Evolutionary conservation across 2,329 filamentous ascomycete species (phyloP).

Genomic region (Lasiodiplodia hormozganensis): DNA sequence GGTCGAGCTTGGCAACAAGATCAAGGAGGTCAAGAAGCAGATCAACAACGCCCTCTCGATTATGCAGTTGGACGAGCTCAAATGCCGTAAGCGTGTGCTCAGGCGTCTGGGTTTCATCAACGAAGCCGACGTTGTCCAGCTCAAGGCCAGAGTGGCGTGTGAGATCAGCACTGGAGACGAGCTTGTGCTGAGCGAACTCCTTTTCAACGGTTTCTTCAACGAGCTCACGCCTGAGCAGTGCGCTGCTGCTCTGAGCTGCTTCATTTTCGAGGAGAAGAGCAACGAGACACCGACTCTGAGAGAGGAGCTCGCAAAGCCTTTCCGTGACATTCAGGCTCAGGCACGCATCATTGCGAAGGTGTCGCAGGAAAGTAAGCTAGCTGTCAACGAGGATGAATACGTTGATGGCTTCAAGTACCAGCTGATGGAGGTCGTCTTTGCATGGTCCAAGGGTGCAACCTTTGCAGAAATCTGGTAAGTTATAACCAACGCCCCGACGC

Average conservation of each 20-base stretch:
- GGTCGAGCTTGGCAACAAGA: constrained; percentile 75
- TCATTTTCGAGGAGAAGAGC: constrained; percentile 97
- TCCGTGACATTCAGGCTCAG: constrained; percentile 83
- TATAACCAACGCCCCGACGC: neutral
- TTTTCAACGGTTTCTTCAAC: constrained; percentile 99
- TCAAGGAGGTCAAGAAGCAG: constrained; percentile 87
- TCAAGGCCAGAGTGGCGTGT: constrained; percentile 96
- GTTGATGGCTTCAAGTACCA: constrained; percentile 88
- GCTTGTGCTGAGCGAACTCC: constrained; percentile 86
- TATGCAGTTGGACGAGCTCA: constrained; percentile 93
- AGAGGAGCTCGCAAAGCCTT: constrained; percentile 86
- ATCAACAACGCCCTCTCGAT: constrained; percentile 86
- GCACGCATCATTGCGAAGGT: constrained; percentile 91
- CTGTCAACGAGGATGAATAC: constrained; percentile 95
- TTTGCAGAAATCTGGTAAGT: constrained; percentile 96
- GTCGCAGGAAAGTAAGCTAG: constrained; percentile 90
- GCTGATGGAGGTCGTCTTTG: constrained; percentile 94
- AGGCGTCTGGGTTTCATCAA: constrained; percentile 95
- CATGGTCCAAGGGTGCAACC: constrained; percentile 87
- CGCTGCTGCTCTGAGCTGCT: constrained; percentile 86
- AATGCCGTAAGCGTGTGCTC: constrained; percentile 92
- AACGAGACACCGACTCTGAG: constrained; percentile 74
- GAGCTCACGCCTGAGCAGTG: constrained; percentile 87
- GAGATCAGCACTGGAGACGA: constrained; percentile 98
- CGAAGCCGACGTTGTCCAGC: constrained; percentile 90